phyloP scores from a whole-genome alignment of 805 yeast genomes.

The Candida chauliodis region DNA sequence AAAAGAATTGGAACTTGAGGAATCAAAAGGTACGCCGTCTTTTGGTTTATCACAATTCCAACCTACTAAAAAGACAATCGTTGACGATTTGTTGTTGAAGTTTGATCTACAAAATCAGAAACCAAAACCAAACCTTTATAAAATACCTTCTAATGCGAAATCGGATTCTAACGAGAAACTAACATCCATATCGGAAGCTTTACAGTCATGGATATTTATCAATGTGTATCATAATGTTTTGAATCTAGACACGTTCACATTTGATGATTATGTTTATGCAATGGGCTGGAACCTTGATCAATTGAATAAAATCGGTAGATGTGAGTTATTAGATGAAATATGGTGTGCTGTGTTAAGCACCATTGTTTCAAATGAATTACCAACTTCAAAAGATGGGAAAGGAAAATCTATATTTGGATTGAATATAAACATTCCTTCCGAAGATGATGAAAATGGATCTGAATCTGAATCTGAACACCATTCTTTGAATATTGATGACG shows the following conservation, averaged over 20 bases:
- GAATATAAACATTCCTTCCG: conserved; percentile 28
- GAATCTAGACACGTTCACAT: conserved; percentile 67
- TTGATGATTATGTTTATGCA: conserved; percentile 70
- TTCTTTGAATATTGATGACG: conserved; percentile 17
- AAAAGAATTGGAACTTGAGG: conserved; percentile 15
- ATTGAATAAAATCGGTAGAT: conserved; percentile 34
- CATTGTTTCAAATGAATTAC: conserved; percentile 41
- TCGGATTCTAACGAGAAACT: conserved; percentile 19
- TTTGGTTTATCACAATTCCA: conserved; percentile 14
- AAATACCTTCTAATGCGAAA: conserved; percentile 24
- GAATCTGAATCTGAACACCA: conserved; percentile 16
- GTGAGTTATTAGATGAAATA: conserved; percentile 59
- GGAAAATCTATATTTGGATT: conserved; percentile 31
- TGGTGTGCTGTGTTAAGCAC: conserved; percentile 63
- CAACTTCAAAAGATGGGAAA: conserved; percentile 34
- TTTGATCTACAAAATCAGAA: conserved; percentile 31
- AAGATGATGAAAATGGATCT: conserved; percentile 14
- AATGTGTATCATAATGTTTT: conserved; percentile 67
- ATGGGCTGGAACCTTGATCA: conserved; percentile 44
- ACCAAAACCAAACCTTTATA: conserved; percentile 19
- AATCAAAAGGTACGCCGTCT: conserved; percentile 4
- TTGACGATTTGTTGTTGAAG: conserved; percentile 25
- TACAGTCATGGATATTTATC: conserved; percentile 74
- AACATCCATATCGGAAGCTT: conserved; percentile 36
- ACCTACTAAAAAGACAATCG: conserved; percentile 28